phyloP scores from a whole-genome alignment of 1,139 yeast species.

The Chernovozyma aurita region DNA sequence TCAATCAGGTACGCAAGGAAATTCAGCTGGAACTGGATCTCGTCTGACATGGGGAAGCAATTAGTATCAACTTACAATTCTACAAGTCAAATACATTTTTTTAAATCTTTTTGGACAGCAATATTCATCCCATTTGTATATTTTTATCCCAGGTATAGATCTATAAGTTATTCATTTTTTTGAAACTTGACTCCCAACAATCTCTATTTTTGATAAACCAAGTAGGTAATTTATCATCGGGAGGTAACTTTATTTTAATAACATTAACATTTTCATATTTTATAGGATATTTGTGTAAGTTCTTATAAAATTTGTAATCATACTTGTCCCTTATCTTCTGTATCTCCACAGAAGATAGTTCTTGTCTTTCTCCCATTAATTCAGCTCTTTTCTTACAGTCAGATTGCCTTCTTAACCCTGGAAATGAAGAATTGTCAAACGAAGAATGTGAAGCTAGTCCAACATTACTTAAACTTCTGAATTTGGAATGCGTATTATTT shows the following conservation, averaged over 20 bases:
- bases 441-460: neutral
- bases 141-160: too few species aligned
- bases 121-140: too few species aligned
- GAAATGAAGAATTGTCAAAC: slow-evolving; percentile 1
- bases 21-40: slow-evolving; percentile 6
- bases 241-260: slow-evolving; percentile 52
- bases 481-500: slow-evolving; percentile 2
- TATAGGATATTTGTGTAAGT: slow-evolving; percentile 24
- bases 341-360: slow-evolving; percentile 16
- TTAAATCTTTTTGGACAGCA: too few species aligned
- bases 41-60: slow-evolving; percentile 32
- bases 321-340: slow-evolving; percentile 19
- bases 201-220: slow-evolving; percentile 68
- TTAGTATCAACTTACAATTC: too few species aligned
- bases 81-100: neutral
- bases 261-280: slow-evolving; percentile 35
- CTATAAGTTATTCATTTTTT: slow-evolving; percentile 4
- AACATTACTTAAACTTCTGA: slow-evolving; percentile 2
- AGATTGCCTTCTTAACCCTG: slow-evolving; percentile 1
- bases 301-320: slow-evolving; percentile 37
- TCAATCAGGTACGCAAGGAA: neutral
- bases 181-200: slow-evolving; percentile 48
- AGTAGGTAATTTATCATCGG: slow-evolving; percentile 56
- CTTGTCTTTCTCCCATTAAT: slow-evolving; percentile 7
- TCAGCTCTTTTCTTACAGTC: neutral